phyloP scores from a whole-genome alignment of 768 basidiomycete genomes.

The Boletus vermiculosoides region DNA sequence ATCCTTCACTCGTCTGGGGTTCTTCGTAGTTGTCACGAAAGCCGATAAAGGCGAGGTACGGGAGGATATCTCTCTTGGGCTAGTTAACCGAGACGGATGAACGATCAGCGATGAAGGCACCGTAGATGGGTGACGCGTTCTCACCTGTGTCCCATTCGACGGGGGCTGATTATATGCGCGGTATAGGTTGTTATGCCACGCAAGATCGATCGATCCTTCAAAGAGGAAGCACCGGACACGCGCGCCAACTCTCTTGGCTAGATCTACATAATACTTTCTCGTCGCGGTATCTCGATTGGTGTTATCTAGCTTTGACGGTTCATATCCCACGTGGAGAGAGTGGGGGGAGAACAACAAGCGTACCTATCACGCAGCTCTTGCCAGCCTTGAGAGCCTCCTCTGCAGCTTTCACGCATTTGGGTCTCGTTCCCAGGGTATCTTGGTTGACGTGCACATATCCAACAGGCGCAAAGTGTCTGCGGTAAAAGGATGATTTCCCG shows the following conservation, averaged over 20 bases:
- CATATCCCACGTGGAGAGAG: neutral
- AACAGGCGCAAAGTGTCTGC: constrained; percentile 58
- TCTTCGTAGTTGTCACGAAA: constrained; percentile 66
- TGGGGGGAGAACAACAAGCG: constrained; percentile 17
- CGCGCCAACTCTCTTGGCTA: constrained; percentile 56
- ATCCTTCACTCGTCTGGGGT: constrained; percentile 69
- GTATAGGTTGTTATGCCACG: constrained; percentile 93
- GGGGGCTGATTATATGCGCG: constrained; percentile 65
- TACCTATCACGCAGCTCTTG: constrained; percentile 77
- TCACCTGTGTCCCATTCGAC: constrained; percentile 24
- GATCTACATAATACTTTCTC: constrained; percentile 65
- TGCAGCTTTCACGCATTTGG: constrained; percentile 70
- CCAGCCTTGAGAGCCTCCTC: constrained; percentile 52
- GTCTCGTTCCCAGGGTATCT: constrained; percentile 71
- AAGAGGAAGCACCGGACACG: constrained; percentile 74
- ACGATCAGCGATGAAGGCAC: neutral
- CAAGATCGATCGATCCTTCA: constrained; percentile 71
- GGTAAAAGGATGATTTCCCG: constrained; percentile 85
- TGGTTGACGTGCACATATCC: constrained; percentile 88
- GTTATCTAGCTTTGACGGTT: constrained; percentile 57
- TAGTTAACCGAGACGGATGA: constrained; percentile 16
- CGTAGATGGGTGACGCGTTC: neutral
- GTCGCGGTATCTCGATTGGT: constrained; percentile 80
- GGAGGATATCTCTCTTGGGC: constrained; percentile 53
- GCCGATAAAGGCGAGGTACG: constrained; percentile 55